Evolutionary conservation across 2,329 filamentous ascomycete genomes (phyloP), one percentile per base, ranked within the genome.

Genomic region (Plectosphaerella sp.): DNA sequence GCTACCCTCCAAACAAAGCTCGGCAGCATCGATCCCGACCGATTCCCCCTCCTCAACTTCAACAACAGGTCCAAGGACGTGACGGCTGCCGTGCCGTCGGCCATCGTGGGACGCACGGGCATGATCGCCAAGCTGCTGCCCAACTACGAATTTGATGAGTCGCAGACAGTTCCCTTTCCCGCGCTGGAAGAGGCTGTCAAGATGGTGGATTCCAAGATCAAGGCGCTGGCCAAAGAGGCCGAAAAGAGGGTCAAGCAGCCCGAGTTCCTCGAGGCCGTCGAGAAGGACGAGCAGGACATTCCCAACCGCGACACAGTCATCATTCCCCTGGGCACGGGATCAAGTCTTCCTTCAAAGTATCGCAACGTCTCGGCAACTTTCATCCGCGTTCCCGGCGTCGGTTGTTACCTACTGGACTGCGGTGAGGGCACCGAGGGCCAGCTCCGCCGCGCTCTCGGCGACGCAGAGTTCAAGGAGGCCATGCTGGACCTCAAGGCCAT

Each of bases 401-500:
- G 94, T n/a, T 91, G 83, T 65, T 95, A 96, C 64, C 75, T 99
- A 1, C 81, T 99, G 53, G 94, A 99, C 69, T 90, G 86, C 59
- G 94, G 94, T 53, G 94, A 99, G 69, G 91, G 91, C 62, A 97
- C 94, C 0, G 72, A 97, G 9, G 93, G 93, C 11, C 92, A 97
- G 66, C 73, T 99, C 39, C 83, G 83, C 53, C 87, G 94, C 48
- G 76, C 89, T 0, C 93, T 88, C 61, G 77, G 80, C 6, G 72
- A 77, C 0, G 76, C 83, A 5, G 80, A 89, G 57, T 73, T 93
- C 4, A 74, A 75, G 25, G 76, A 85, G n/a, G 77, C 96, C 12
- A 74, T 99, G n/a, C 79, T 76, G 54, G 85, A 95, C 57, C 76
- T 99, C 43, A 87, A 86, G 50, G 82, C 84, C 59, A 86, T 99